These are phyloP conservation scores for Tulasnella sp. DNA, from an alignment of 768 basidiomycete genomes.

Conservation along the genomic window DNA sequence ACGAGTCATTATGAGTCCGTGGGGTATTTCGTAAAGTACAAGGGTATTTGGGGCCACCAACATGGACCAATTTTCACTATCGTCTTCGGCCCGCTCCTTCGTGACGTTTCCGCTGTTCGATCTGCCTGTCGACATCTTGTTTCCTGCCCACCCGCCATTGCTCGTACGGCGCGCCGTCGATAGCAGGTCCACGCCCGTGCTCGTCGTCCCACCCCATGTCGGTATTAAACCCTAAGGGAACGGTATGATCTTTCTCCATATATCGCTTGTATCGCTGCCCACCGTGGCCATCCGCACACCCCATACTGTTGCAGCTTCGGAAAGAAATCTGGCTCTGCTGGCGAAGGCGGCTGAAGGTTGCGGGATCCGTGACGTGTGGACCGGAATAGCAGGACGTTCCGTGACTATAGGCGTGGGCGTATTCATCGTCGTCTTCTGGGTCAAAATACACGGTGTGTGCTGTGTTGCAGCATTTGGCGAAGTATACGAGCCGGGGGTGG, in stretches of 20 bases:
- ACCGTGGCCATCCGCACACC: neutral
- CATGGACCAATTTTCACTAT: neutral
- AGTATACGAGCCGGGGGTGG: neutral
- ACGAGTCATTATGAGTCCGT: neutral
- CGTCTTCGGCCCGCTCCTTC: neutral
- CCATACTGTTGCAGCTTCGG: neutral
- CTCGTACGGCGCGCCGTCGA: neutral
- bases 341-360: neutral
- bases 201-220: neutral
- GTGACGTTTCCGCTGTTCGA: neutral
- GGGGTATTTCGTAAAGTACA: neutral
- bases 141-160: neutral
- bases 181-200: neutral
- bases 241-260: neutral
- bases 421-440: neutral
- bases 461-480: constrained; percentile 7
- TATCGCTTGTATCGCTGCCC: neutral
- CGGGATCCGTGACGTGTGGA: neutral
- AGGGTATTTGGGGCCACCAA: neutral
- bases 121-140: neutral
- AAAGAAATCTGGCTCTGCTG: neutral
- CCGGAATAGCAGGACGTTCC: neutral
- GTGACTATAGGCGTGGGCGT: neutral
- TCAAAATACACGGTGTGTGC: neutral
- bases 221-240: neutral